These are phyloP conservation scores for Psilocybe subaeruginosa DNA, from an alignment of 768 basidiomycete species.

Conservation along the genomic window DNA sequence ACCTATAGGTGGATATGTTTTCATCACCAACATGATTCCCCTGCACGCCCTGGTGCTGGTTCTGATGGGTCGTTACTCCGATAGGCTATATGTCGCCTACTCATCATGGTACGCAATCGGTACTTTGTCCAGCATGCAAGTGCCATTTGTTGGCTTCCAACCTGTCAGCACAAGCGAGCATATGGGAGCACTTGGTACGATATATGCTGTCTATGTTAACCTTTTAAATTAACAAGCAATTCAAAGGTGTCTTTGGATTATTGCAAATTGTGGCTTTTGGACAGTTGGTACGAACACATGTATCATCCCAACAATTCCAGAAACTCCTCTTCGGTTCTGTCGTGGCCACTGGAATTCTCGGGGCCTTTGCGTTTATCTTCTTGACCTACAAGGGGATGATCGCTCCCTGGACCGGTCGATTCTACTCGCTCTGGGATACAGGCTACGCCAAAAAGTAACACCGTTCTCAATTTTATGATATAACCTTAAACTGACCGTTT, in stretches of 20 bases:
- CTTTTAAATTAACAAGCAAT: conserved; percentile 10
- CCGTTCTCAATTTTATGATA: conserved; percentile 23
- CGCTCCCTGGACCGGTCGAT: conserved; percentile 99
- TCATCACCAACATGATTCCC: conserved; percentile 99
- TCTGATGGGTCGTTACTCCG: conserved; percentile 94
- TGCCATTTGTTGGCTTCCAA: conserved; percentile 99
- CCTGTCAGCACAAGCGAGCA: conserved; percentile 98
- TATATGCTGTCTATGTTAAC: conserved; percentile 5
- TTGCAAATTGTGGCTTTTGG: conserved; percentile 95
- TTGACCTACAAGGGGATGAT: conserved; percentile 95
- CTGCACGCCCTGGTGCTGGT: conserved; percentile 93
- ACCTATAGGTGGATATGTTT: conserved; percentile 86
- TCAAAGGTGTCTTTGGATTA: conserved; percentile 88
- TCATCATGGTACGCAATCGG: conserved; percentile 98
- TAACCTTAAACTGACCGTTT: conserved; percentile 9
- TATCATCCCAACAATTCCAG: conserved; percentile 93
- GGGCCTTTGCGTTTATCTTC: conserved; percentile 70
- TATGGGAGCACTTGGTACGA: conserved; percentile 93
- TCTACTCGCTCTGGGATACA: conserved; percentile 99
- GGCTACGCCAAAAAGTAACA: conserved; percentile 94
- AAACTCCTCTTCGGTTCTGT: conserved; percentile 72
- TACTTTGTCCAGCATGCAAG: conserved; percentile 97
- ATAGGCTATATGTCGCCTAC: conserved; percentile 91
- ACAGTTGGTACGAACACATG: conserved; percentile 84
- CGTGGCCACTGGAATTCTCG: conserved; percentile 70